Percentiles rank a stretch among this genome's conserved stretches.
Evolutionary conservation across 2,329 filamentous ascomycete species (phyloP).

Genomic region (Colletotrichum sojae): DNA sequence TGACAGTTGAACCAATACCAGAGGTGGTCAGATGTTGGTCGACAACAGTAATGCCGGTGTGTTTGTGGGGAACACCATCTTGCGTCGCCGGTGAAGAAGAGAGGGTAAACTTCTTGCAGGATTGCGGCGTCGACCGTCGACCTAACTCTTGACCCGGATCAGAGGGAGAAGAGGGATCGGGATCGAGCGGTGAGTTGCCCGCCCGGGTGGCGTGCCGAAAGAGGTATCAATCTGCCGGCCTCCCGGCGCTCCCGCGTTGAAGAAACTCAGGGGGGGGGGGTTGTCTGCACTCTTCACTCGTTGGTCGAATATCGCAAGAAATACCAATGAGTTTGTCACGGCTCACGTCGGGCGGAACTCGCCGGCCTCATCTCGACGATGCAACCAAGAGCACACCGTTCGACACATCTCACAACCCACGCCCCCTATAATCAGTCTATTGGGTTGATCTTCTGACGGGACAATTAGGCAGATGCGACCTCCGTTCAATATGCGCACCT

Average conservation of each 20-base stretch:
- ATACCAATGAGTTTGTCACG: too few relatives aligned
- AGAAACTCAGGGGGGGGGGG: too few relatives aligned
- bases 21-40: slow-evolving; percentile 24
- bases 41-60: slow-evolving; percentile 12
- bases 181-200: slow-evolving; percentile 1
- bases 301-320: too few relatives aligned
- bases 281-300: too few relatives aligned
- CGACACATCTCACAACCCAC: too few relatives aligned
- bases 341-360: too few relatives aligned
- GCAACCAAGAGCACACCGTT: too few relatives aligned
- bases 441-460: too few relatives aligned
- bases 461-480: too few relatives aligned
- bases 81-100: background rate
- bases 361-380: too few relatives aligned
- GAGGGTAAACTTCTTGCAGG: background rate
- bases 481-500: too few relatives aligned
- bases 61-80: slow-evolving; percentile 9
- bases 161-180: background rate
- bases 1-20: background rate
- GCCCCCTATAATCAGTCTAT: too few relatives aligned
- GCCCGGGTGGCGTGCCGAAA: background rate
- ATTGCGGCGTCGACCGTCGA: background rate
- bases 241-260: background rate
- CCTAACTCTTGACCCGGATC: background rate
- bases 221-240: background rate